Percentiles rank a stretch among this genome's conserved stretches.
phyloP scores from a whole-genome alignment of 495 filamentous ascomycete genomes.

The Penicillium cinerascens region DNA sequence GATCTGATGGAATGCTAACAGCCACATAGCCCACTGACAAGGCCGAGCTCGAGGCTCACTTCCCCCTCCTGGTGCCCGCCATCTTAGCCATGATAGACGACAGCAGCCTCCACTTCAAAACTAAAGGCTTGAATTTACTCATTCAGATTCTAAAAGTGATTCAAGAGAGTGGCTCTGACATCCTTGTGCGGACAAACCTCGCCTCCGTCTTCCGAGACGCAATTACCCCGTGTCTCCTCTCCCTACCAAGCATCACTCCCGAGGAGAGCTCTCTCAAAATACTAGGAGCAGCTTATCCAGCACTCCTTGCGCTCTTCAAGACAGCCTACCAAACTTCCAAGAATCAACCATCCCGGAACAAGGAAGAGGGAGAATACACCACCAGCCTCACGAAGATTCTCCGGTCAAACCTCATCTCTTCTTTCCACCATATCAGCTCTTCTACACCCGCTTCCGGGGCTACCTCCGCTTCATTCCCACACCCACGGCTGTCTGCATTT shows the following conservation, averaged over 20 bases:
- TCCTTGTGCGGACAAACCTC: slow-evolving; percentile 71
- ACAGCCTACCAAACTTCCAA: slow-evolving; percentile 30
- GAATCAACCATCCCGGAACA: slow-evolving; percentile 5
- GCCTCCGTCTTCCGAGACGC: slow-evolving; percentile 76
- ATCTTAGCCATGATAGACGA: slow-evolving; percentile 80
- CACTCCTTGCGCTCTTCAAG: slow-evolving; percentile 56
- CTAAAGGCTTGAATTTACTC: slow-evolving; percentile 59
- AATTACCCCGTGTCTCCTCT: slow-evolving; percentile 66
- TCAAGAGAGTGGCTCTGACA: slow-evolving; percentile 37
- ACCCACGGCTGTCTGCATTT: slow-evolving; percentile 43
- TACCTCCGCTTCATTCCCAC: slow-evolving; percentile 46
- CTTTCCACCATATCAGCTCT: slow-evolving; percentile 49
- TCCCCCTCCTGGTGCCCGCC: slow-evolving; percentile 80
- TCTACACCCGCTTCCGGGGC: slow-evolving; percentile 39
- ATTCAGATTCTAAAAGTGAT: slow-evolving; percentile 58
- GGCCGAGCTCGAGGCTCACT: slow-evolving; percentile 50
- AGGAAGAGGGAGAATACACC: slow-evolving; percentile 20
- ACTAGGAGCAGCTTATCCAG: slow-evolving; percentile 62
- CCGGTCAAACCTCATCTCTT: slow-evolving; percentile 41
- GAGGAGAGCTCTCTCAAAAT: slow-evolving; percentile 64
- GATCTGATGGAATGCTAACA: slow-evolving; percentile 2
- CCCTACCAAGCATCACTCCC: slow-evolving; percentile 75
- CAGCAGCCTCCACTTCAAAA: slow-evolving; percentile 50
- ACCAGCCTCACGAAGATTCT: slow-evolving; percentile 28
- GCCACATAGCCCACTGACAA: slow-evolving; percentile 23